A percentile compares a stretch with the other conserved stretches of the same genome.
phyloP scores from a whole-genome alignment of 345 rosid species.

The Rhodamnia rubescens region DNA sequence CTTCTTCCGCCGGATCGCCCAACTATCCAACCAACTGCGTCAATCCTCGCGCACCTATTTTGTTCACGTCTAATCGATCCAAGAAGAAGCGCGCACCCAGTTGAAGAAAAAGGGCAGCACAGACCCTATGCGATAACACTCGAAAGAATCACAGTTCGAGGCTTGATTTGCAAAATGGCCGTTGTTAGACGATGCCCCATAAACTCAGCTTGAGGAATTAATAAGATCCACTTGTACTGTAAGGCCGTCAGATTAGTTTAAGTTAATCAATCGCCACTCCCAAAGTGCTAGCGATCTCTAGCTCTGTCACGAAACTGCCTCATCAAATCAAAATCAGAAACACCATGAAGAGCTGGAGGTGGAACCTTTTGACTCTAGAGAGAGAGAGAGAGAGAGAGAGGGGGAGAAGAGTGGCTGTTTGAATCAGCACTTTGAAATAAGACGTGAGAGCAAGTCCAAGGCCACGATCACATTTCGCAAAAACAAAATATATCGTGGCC shows the following conservation, averaged over 20 bases:
- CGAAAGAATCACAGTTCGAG: background rate
- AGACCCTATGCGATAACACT: background rate
- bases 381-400: background rate
- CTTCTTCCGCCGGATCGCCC: background rate
- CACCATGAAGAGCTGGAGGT: background rate
- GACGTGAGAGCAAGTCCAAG: constrained; percentile 3
- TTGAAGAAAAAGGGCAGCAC: no score
- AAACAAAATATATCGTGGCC: background rate
- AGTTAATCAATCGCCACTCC: background rate
- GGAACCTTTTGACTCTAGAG: background rate
- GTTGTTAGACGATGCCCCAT: background rate
- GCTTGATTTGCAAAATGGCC: background rate
- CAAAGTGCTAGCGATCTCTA: background rate
- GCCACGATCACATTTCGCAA: background rate
- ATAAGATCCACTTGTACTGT: background rate
- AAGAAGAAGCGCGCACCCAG: background rate
- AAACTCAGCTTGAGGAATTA: background rate
- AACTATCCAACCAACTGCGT: background rate
- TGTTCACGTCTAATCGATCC: background rate
- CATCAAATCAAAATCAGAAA: background rate
- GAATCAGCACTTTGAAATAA: background rate
- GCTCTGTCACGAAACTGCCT: background rate
- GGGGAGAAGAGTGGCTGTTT: background rate
- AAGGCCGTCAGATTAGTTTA: background rate
- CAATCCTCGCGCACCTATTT: background rate